phyloP scores from a whole-genome alignment of 345 rosid species.

The Populus pruinosa region DNA sequence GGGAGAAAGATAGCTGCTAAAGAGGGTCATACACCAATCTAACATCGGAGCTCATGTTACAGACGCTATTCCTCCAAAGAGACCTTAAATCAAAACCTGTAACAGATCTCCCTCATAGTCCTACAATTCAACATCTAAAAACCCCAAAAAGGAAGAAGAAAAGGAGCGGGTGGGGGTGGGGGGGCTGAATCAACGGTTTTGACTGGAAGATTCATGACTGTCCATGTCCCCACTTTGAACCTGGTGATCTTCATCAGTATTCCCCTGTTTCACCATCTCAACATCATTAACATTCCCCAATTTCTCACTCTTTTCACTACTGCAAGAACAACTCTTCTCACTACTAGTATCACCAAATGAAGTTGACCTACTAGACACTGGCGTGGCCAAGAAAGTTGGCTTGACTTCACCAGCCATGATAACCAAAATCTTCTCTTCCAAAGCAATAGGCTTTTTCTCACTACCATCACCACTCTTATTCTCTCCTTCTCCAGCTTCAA shows the following conservation, averaged over 20 bases:
- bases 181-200: slow-evolving; percentile 5
- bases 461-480: slow-evolving; percentile 17
- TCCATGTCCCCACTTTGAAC: slow-evolving; percentile 14
- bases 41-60: slow-evolving; percentile 11
- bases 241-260: slow-evolving; percentile 16
- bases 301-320: slow-evolving; percentile 29
- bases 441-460: slow-evolving; percentile 23
- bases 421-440: slow-evolving; percentile 75
- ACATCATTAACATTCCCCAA: slow-evolving; percentile 5
- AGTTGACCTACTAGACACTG: slow-evolving; percentile 41
- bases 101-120: background rate
- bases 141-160: background rate
- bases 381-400: slow-evolving; percentile 77
- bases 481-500: slow-evolving; percentile 51
- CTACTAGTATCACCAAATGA: slow-evolving; percentile 39
- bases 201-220: slow-evolving; percentile 12
- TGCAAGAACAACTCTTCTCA: slow-evolving; percentile 36
- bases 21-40: background rate
- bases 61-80: slow-evolving; percentile 3
- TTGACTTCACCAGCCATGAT: slow-evolving; percentile 82
- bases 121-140: background rate
- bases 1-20: background rate
- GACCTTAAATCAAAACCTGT: background rate
- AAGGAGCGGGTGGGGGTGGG: background rate
- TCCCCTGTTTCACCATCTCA: slow-evolving; percentile 21